A percentile compares a stretch with the other conserved stretches of the same genome.
These are phyloP conservation scores for Salix caprea DNA, from an alignment of 345 rosid genomes.

Conservation along the genomic window DNA sequence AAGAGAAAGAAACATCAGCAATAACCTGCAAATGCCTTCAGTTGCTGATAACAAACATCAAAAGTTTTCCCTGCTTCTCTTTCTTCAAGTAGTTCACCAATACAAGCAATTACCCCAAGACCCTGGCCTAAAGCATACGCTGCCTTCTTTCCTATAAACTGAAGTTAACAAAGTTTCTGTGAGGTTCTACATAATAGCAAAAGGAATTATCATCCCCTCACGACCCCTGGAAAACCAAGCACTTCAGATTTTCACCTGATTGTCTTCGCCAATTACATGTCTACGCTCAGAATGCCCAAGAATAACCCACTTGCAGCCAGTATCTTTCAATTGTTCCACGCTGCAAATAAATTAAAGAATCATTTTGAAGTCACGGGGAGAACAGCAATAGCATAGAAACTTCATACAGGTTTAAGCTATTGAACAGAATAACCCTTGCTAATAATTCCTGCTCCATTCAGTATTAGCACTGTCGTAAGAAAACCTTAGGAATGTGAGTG, in stretches of 20 bases:
- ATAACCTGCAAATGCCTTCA: slow-evolving; percentile 84
- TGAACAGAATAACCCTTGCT: not conserved
- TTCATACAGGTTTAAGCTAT: not conserved
- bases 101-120: slow-evolving; percentile 91
- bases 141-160: slow-evolving; percentile 98
- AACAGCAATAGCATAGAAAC: not conserved
- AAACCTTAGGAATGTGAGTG: not conserved
- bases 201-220: not conserved
- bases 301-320: slow-evolving; percentile 95
- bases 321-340: slow-evolving; percentile 86
- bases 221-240: not conserved
- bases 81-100: slow-evolving; percentile 81
- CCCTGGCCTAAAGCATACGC: slow-evolving; percentile 85
- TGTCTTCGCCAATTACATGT: slow-evolving; percentile 83
- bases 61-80: slow-evolving; percentile 96
- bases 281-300: slow-evolving; percentile 98
- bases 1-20: not conserved
- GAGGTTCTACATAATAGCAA: not conserved
- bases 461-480: not conserved
- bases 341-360: slow-evolving; percentile 31
- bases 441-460: not conserved
- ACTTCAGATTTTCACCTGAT: slow-evolving; percentile 50
- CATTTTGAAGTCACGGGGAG: not conserved
- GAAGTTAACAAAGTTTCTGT: slow-evolving; percentile 22
- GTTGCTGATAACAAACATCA: slow-evolving; percentile 83